Percentiles rank a stretch among this genome's conserved stretches.
Conservation (phyloP, 495 filamentous ascomycete species). For the Aspergillus panamensis region DNA sequence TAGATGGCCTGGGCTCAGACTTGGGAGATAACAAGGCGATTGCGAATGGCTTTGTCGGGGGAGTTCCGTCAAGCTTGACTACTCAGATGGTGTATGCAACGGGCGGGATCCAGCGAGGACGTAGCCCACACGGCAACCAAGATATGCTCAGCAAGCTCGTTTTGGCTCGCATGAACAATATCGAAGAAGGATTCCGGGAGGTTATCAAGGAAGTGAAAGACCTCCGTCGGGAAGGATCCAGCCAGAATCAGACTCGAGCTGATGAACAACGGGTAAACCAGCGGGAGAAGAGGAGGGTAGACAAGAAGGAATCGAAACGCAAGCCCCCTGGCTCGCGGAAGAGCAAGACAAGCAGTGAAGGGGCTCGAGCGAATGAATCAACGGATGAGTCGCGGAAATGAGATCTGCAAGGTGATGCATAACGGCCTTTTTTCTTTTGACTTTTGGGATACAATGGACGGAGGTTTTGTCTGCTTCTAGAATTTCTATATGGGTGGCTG, state of each 20-base stretch:
- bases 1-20: constrained; percentile 68
- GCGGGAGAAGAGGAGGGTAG: constrained; percentile 29
- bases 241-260: constrained; percentile 31
- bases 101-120: constrained; percentile 38
- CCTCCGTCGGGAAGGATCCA: constrained; percentile 34
- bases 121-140: constrained; percentile 48
- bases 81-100: constrained; percentile 75
- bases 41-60: constrained; percentile 47
- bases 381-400: not conserved
- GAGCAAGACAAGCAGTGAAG: constrained; percentile 24
- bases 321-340: constrained; percentile 20
- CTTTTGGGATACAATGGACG: not conserved
- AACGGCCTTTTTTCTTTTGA: not conserved
- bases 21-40: constrained; percentile 66
- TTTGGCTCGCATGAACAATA: constrained; percentile 83
- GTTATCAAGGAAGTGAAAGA: constrained; percentile 81
- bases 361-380: constrained; percentile 6
- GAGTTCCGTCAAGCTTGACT: constrained; percentile 69
- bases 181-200: constrained; percentile 81
- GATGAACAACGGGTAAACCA: constrained; percentile 25
- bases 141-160: constrained; percentile 77
- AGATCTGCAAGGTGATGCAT: not conserved
- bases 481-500: constrained; percentile 9
- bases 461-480: not conserved
- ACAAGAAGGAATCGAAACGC: constrained; percentile 32